Evolutionary conservation across 805 yeast species (phyloP).

Genomic region (Cyberlindnera nakhonratchasimensis): DNA sequence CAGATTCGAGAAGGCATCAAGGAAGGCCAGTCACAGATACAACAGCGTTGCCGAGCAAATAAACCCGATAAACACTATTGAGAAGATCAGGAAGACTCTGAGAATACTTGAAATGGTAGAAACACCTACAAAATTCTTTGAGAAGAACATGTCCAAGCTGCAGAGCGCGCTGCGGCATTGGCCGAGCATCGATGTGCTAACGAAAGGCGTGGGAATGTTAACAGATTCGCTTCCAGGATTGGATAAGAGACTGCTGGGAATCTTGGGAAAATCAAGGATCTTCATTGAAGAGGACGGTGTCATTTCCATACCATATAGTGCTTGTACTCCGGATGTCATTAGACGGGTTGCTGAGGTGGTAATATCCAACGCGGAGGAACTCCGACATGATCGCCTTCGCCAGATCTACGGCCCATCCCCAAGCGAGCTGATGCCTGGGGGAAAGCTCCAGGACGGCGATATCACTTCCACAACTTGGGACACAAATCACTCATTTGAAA

Average conservation of each 20-base stretch:
- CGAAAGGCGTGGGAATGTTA: constrained; percentile 3
- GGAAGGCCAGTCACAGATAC: constrained; percentile 5
- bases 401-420: not conserved
- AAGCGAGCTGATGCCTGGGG: no score
- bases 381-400: not conserved
- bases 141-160: constrained; percentile 1
- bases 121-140: not conserved
- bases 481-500: not conserved
- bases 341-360: constrained; percentile 4
- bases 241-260: not conserved
- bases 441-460: no score
- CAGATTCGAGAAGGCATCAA: constrained; percentile 1
- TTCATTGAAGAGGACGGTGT: constrained; percentile 4
- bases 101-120: not conserved
- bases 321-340: constrained; percentile 8
- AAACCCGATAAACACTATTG: constrained; percentile 4
- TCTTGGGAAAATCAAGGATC: not conserved
- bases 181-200: constrained; percentile 7
- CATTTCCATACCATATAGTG: constrained; percentile 6
- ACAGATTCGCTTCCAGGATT: constrained; percentile 4
- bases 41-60: not conserved
- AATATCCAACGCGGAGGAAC: constrained; percentile 1
- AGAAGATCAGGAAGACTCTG: not conserved
- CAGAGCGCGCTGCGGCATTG: constrained; percentile 8
- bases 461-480: no score